Conservation (phyloP, 2,329 filamentous ascomycete genomes). For the Plectosphaerella plurivora region DNA sequence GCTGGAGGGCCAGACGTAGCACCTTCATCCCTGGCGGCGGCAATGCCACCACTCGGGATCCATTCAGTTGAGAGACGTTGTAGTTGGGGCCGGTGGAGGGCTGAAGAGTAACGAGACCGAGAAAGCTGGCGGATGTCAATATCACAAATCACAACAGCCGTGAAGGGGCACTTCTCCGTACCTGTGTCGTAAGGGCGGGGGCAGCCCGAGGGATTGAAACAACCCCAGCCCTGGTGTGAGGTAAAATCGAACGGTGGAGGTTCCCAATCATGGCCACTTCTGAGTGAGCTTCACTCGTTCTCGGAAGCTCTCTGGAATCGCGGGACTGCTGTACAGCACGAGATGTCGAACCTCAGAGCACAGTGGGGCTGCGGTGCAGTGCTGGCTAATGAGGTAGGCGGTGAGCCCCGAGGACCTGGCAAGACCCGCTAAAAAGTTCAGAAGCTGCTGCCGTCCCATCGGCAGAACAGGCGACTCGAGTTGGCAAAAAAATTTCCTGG, state of each 20-base stretch:
- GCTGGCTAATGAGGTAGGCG: neutral
- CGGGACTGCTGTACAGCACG: no score
- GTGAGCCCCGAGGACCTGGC: neutral
- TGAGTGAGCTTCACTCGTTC: no score
- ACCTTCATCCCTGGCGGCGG: constrained; percentile 52
- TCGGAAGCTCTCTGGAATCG: neutral
- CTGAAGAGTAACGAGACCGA: neutral
- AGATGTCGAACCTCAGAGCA: no score
- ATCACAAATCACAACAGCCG: neutral
- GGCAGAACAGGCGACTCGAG: no score
- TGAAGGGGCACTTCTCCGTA: neutral
- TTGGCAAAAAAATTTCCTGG: no score
- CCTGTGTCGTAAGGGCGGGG: neutral
- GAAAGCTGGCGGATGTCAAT: neutral
- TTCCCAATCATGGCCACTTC: neutral
- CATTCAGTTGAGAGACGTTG: constrained; percentile 68
- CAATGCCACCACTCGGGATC: constrained; percentile 70
- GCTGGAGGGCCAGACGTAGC: constrained; percentile 7
- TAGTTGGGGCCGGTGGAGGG: no score
- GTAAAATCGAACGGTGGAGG: neutral
- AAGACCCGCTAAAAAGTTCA: constrained; percentile 12
- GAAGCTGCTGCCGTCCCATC: no score
- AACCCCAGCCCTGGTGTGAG: no score
- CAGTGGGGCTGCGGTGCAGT: no score
- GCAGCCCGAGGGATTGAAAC: neutral